Evolutionary conservation across 2,329 filamentous ascomycete species (phyloP), one percentile per base, ranked within the genome.

Genomic region (Aspergillus sp.): DNA sequence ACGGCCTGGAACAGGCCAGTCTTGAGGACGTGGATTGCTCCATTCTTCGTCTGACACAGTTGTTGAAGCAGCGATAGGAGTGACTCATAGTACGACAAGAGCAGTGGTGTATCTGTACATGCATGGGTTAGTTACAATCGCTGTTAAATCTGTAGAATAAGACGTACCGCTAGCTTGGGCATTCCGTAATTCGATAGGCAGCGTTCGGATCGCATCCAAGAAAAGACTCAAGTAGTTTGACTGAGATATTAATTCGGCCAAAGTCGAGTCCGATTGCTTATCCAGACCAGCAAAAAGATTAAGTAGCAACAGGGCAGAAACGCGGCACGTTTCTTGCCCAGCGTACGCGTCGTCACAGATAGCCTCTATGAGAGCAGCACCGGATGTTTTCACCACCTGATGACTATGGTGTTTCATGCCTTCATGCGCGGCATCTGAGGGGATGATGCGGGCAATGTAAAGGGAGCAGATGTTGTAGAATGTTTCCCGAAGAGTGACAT

Each of bases 391-490:
- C 60, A 95, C 81, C 1, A 88, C 87, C 67, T 89, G 82, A 38
- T 85, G 79, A 45, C 75, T 84, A 55, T 85, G 81, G 44, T 72
- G 72, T 20, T 71, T 72, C 48, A 75, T 65, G 11, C 70, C 66
- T 9, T 76, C 75, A 49, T 81, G 73, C 36, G 80, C 76, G 46
- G 83, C 78, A 6, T 78, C 69, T 45, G 74, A 75, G 1, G 64
- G 62, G 20, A 68, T 68, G 61, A 92, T 87, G 41, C 88, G 86
- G 4, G 84, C 84, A 48, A 96, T 80, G 68, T 96, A 96, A 17
- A 89, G 85, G 69, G 92, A 93, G 74, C 89, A 92, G 62, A 96
- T 96, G 64, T 88, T 88, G 71, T 97, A 99, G 72, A 96, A 93
- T 19, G 89, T 82, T 53, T 94, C 86, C 47, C 94, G 86, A 36